Evolutionary conservation across 768 basidiomycete genomes (phyloP), one percentile per base, ranked within the genome.

Genomic region (Steccherinum ochraceum): DNA sequence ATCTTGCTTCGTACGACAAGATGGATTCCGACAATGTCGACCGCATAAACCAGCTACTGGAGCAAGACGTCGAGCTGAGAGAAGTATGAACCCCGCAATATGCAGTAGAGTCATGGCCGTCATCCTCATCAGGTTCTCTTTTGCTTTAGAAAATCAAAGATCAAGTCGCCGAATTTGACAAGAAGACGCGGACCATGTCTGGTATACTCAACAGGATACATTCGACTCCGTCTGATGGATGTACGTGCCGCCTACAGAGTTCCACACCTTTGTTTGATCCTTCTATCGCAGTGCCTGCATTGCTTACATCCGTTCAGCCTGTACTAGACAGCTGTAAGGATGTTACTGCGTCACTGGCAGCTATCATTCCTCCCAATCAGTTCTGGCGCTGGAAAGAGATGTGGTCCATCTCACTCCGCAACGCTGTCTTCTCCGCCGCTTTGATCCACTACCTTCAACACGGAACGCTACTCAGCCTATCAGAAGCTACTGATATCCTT

Each of bases 341-440:
- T 18, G 75, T 71, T 5, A 75, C 64, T 10, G 67, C 70, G 20
- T 70, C 72, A 1, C 67, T 92, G n/a, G 81, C 80, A 4, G 66
- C 59, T 4, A 71, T 83, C 25, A 71, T 89, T 21, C 89, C 89
- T 24, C 72, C 71, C 24, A 80, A 85, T 57, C 85, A 89, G 56
- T 81, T 87, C 54, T 91, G 89, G 89, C 74, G 80, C 50, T 91
- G 85, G 85, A 89, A 86, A 63, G 86, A 89, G 21, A 80, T 86
- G 80, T 90, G 88, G 88, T 74, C 77, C 1, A 80, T 79, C 59
- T 82, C 85, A 3, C 63, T 90, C 30, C 75, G 88, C 50, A 76
- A 75, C 16, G 79, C 79, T 11, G 73, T 89, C 0, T 91, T 85
- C 58, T 74, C 78, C 39, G 80, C 80, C 0, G 78, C 82, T 16